Evolutionary conservation across 176 grass and related monocot genomes (phyloP), one percentile per base, ranked within the genome.

Genomic region (Avena sativa): DNA sequence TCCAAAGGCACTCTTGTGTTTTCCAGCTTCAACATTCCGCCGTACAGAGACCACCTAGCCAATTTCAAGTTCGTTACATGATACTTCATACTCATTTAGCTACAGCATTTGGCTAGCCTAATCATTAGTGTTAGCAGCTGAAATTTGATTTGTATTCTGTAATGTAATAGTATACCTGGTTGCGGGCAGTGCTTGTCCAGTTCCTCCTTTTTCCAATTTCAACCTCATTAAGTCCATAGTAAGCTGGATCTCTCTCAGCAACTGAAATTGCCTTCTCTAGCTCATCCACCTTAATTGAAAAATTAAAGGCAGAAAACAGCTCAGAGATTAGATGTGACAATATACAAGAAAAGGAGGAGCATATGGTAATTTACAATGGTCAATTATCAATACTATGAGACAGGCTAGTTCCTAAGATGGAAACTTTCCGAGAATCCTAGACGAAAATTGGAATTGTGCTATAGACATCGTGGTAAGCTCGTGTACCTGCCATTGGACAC

Each of bases 401-500:
- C 6, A 43, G 40, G 40, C 40, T 43, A 43, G 40, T 20, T 19
- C 32, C 9, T 58, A 65, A 43, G 28, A 76, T 59, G 68, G 69
- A 34, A 79, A 34, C 12, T 20, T 48, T 47, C 30, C 60, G 4
- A 34, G 10, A 19, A 53, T 12, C 36, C 49, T 26, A 14, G 30
- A 13, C 19, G 9, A 78, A 76, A 85, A 21, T 56, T 6, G 74
- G 14, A 79, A 76, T 34, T 16, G 3, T 43, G 40, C 5, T 15
- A 85, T 34, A 81, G 59, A 74, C 20, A 20, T 1, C 7, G n/a
- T 36, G 56, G 17, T 23, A 86, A 79, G n/a, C 61, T 21, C 7
- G 40, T 63, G 50, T 84, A 98, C 97, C 92, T 98, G 97, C 92
- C 94, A 98, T 60, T 93, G 89, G 56, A 96, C 84, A 72, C 92